Base-by-base conservation (phyloP, 1,139 yeast species). In the Suhomyces bokatorum region DNA sequence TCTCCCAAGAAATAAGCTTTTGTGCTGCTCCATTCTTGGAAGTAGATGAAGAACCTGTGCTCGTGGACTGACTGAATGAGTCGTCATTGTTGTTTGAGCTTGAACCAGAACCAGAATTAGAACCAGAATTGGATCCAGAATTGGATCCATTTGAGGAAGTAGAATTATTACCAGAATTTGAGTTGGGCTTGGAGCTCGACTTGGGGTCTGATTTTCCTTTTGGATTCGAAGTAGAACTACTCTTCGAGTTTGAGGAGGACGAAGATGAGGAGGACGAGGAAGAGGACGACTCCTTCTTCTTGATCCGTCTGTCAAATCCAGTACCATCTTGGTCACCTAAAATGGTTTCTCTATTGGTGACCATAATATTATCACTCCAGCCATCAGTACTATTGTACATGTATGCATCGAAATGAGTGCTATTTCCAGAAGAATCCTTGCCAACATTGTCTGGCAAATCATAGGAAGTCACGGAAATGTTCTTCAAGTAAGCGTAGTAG, bases 401-500 rank as follows among this genome's bases (percentile, higher is more conserved):
- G 66, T 81, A 89, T 0, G 93, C 79, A 48, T 67, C 55, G 47
- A 59, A 65, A 33, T 58, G 60, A 14, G 54, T 54, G 40, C 77
- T 61, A 48, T 86, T 85, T 22, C 52, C 49, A n/a, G 63, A 63
- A 28, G 72, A 71, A 31, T 52, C 58, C 33, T 60, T 55, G 17
- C 37, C 39, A 30, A 65, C 63, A 40, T 67, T 75, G n/a, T 70
- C 58, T 14, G 96, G 96, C 32, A 87, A 75, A 55, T 78, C 89
- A 63, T 87, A 85, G 55, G 95, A 79, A 36, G 79, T 74, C 40
- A 89, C 76, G 11, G 75, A 69, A 31, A 88, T 70, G 39, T 78
- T 77, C 57, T 83, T 75, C 41, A 90, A 57, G 48, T 78, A 74
- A 28, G 87, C 83, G 60, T 81, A 88, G 67, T 81, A 84, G 69